A percentile compares a stretch with the other conserved stretches of the same genome.
phyloP scores from a whole-genome alignment of 1,284 basidiomycete genomes.

The Ganoderma boninense region DNA sequence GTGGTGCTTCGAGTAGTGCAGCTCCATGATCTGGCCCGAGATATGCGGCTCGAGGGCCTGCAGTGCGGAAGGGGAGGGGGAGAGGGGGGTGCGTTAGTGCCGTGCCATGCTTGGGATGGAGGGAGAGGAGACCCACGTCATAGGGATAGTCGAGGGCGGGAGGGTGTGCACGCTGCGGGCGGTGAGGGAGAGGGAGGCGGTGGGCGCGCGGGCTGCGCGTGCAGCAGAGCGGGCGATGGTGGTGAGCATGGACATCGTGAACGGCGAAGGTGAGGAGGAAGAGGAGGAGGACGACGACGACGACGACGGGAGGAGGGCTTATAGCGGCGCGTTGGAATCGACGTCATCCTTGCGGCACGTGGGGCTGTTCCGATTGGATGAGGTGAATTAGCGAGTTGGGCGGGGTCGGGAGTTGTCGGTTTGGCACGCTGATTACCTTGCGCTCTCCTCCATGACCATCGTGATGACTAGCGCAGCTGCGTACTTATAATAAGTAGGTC shows the following conservation, averaged over 20 bases:
- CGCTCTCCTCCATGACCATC: background rate
- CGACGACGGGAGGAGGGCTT: background rate
- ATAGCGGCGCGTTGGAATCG: background rate
- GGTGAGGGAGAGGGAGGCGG: conserved; percentile 32
- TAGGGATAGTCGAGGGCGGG: conserved; percentile 89
- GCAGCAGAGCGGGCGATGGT: conserved; percentile 32
- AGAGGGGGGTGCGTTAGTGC: no score
- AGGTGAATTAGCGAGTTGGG: background rate
- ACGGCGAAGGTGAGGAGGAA: background rate
- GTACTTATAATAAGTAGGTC: no score
- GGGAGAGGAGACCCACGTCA: conserved; percentile 51
- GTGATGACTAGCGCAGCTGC: background rate
- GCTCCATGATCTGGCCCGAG: conserved; percentile 81
- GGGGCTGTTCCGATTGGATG: background rate
- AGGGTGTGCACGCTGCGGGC: conserved; percentile 59
- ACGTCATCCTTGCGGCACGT: conserved; percentile 1
- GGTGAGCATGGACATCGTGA: conserved; percentile 34
- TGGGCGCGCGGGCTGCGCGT: conserved; percentile 25
- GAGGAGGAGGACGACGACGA: no score
- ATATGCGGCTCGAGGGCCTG: conserved; percentile 86
- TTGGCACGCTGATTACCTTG: no score
- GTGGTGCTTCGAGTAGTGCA: conserved; percentile 92
- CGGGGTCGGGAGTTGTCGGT: background rate
- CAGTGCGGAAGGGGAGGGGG: no score
- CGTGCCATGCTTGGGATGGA: no score